Percentiles rank a stretch among this genome's conserved stretches.
phyloP scores from a whole-genome alignment of 2,329 filamentous ascomycete genomes.

The Colletotrichum truncatum region DNA sequence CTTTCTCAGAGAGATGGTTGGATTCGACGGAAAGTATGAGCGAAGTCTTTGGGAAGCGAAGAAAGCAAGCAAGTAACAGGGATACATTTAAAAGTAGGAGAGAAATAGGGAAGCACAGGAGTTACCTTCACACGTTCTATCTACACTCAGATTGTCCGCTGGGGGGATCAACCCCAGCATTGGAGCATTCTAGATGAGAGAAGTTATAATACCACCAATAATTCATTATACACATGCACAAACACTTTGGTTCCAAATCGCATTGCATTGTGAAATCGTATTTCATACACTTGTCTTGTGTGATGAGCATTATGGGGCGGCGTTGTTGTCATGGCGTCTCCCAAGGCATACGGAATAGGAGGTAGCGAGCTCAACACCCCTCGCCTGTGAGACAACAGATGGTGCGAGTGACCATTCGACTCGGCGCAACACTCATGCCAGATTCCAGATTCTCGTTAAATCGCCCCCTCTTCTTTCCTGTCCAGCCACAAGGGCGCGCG shows the following conservation, averaged over 20 bases:
- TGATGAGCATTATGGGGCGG: not conserved
- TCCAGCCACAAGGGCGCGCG: not conserved
- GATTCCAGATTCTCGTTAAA: not conserved
- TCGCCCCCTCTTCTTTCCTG: not conserved
- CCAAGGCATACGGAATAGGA: no score
- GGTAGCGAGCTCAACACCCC: no score
- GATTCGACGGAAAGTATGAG: conserved; percentile 31
- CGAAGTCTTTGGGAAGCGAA: conserved; percentile 1
- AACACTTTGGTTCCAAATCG: not conserved
- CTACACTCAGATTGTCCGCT: not conserved
- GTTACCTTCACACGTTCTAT: not conserved
- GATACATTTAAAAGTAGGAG: conserved; percentile 1
- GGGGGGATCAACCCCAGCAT: not conserved
- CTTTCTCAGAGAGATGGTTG: conserved; percentile 29
- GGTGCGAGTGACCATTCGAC: conserved; percentile 9
- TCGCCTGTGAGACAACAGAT: not conserved
- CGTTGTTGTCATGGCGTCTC: no score
- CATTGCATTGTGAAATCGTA: not conserved
- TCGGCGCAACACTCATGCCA: not conserved
- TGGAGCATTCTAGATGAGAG: conserved; percentile 15
- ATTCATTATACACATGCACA: conserved; percentile 1
- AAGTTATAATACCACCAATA: conserved; percentile 20
- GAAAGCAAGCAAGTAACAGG: not conserved
- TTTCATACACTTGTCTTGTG: not conserved
- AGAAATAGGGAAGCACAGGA: not conserved